These are phyloP conservation scores for Trichoderma simmonsii DNA, from an alignment of 2,329 filamentous ascomycete genomes.

Conservation along the genomic window DNA sequence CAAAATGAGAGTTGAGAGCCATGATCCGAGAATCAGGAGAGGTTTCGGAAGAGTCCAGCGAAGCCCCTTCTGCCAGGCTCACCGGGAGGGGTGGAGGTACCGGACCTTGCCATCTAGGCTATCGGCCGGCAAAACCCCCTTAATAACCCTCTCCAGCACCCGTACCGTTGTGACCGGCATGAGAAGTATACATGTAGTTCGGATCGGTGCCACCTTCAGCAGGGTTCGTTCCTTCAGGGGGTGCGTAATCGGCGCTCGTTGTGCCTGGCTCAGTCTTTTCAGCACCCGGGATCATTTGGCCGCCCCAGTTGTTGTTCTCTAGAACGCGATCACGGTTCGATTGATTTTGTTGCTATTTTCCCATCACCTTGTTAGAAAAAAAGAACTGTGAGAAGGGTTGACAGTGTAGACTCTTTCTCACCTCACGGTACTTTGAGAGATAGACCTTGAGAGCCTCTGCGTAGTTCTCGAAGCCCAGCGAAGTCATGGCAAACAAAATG, in stretches of 20 bases:
- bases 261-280: constrained; percentile 32
- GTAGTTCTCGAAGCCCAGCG: constrained; percentile 97
- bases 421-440: constrained; percentile 94
- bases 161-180: constrained; percentile 58
- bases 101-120: not conserved
- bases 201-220: constrained; percentile 41
- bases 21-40: not conserved
- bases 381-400: not conserved
- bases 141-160: constrained; percentile 52
- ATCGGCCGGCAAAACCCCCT: not conserved
- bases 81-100: not conserved
- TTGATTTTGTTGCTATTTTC: constrained; percentile 41
- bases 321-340: constrained; percentile 40
- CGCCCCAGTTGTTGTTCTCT: constrained; percentile 34
- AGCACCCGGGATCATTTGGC: constrained; percentile 30
- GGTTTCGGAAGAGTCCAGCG: not conserved
- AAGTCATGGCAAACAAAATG: constrained; percentile 98
- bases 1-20: not conserved
- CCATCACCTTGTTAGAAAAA: not conserved
- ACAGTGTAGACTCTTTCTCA: constrained; percentile 47
- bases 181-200: constrained; percentile 53
- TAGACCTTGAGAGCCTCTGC: constrained; percentile 98
- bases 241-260: constrained; percentile 38
- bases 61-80: not conserved
- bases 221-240: constrained; percentile 40